Evolutionary conservation across 2,329 filamentous ascomycete genomes (phyloP), one percentile per base, ranked within the genome.

Genomic region (Pyrenochaeta sp.): DNA sequence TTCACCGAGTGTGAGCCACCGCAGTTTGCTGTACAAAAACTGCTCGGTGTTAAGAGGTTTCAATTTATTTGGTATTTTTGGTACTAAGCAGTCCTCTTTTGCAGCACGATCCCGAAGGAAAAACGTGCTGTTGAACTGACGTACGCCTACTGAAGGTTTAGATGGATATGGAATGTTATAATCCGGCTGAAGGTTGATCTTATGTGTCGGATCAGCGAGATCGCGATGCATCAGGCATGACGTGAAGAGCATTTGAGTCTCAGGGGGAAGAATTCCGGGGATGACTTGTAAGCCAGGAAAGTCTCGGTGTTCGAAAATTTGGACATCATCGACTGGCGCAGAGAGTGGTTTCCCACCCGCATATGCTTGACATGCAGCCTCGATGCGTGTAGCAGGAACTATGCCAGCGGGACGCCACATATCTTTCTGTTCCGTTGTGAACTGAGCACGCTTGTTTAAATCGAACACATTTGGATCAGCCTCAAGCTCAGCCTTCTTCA

Each of bases 1-100:
- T 0, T 92, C 94, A 42, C 94, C 95, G 4, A 99, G 85, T 0
- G 94, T 98, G 46, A 97, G 85, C 95, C 95, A 99, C 63, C 94
- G 91, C 20, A 98, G 85, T 60, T 90, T 93, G 59, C 88, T 90
- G 51, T 89, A 85, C 46, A 98, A 81, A 30, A 93, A 87, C 67
- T 89, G 88, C 52, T 86, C 83, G 47, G 90, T 82, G 3, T 87
- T 85, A 6, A 97, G 79, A 1, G 90, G 82, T 57, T 90, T 91
- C 74, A 97, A 92, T 15, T 92, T 79, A 0, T 75, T 64, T 0
- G 89, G 80, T 60, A 93, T 86, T 56, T 90, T 91, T 9, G 94
- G 91, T 17, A 63, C 45, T 5, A 75, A 52, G 7, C 46, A 35
- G 27, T 73, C 68, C 17, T 66, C 56, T 43, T 49, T 32, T 17